Evolutionary conservation across 352 stramenopile genomes (phyloP), one percentile per base, ranked within the genome.

Genomic region (Globisporangium spiculum): DNA sequence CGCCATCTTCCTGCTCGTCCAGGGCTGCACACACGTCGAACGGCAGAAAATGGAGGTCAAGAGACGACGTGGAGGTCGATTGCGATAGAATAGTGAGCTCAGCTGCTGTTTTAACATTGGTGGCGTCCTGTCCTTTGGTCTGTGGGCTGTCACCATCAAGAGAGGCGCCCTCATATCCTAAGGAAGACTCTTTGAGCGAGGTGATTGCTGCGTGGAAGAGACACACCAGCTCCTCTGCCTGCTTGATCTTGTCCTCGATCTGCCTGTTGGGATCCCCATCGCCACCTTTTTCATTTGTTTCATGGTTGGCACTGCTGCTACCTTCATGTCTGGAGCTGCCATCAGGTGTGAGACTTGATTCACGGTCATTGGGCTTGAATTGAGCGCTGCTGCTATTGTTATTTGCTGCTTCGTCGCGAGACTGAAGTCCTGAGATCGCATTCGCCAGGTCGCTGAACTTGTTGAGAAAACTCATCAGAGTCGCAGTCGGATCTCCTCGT

Each of bases 41-140:
- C n/a, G 66, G 66, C 52, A 71, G 50, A 9, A 66, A 32, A 18
- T 60, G 61, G 4, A 72, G 67, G 14, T 72, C 60, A 48, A 72
- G 67, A 0, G 67, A 72, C 18, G 67, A 68, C 16, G 61, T 72
- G 30, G 67, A 68, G 53, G 67, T 72, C 34, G 67, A 60, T 14
- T 72, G 67, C 1, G 60, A 34, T 18, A 68, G 4, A 7, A 26
- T 16, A 20, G 14, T 66, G 18, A 55, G 20, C 46, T 34, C 26
- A 18, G 18, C 44, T 53, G 12, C n/a, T 32, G 4, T 6, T 50
- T 8, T n/a, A 54, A 14, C n/a, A n/a, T 20, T 2, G 8, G 34
- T 26, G 8, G 18, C 9, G 18, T 16, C 30, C 12, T 12, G 18
- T 7, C 9, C n/a, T 27, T 18, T n/a, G 38, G 22, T 48, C 9